Conservation (phyloP, 2,329 filamentous ascomycete species). For the Beauveria rudraprayagi region DNA sequence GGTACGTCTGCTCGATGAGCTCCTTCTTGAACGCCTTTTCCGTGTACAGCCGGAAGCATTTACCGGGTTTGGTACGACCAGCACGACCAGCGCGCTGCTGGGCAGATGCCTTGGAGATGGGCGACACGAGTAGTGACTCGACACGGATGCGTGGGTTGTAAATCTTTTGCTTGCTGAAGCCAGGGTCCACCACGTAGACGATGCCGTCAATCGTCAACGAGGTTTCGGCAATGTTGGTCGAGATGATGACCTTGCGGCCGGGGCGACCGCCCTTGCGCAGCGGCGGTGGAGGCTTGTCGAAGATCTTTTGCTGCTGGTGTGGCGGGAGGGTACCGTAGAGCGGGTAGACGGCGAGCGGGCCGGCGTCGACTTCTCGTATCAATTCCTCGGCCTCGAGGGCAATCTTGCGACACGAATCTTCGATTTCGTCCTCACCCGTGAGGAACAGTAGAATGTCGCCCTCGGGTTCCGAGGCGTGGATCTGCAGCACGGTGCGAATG, state of each 20-base stretch:
- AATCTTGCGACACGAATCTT: slow-evolving; percentile 91
- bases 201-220: slow-evolving; percentile 97
- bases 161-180: slow-evolving; percentile 98
- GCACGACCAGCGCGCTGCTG: slow-evolving; percentile 98
- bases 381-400: slow-evolving; percentile 85
- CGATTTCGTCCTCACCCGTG: slow-evolving; percentile 97
- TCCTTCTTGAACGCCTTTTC: slow-evolving; percentile 96
- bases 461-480: slow-evolving; percentile 85
- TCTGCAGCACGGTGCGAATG: slow-evolving; percentile 89
- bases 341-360: slow-evolving; percentile 82
- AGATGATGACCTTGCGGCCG: slow-evolving; percentile 88
- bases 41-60: slow-evolving; percentile 95
- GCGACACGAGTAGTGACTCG: slow-evolving; percentile 93
- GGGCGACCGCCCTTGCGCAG: slow-evolving; percentile 68
- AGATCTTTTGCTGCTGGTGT: slow-evolving; percentile 89
- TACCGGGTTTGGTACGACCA: slow-evolving; percentile 94
- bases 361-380: slow-evolving; percentile 81
- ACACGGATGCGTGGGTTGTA: slow-evolving; percentile 96
- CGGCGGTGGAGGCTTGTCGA: slow-evolving; percentile 75
- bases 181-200: slow-evolving; percentile 97
- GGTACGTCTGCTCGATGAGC: slow-evolving; percentile 93
- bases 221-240: slow-evolving; percentile 97
- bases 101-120: slow-evolving; percentile 95
- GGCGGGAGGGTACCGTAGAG: slow-evolving; percentile 92
- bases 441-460: slow-evolving; percentile 92